Evolutionary conservation across 306 rosid species (phyloP), one percentile per base, ranked within the genome.

Genomic region (Rosa multiflora): DNA sequence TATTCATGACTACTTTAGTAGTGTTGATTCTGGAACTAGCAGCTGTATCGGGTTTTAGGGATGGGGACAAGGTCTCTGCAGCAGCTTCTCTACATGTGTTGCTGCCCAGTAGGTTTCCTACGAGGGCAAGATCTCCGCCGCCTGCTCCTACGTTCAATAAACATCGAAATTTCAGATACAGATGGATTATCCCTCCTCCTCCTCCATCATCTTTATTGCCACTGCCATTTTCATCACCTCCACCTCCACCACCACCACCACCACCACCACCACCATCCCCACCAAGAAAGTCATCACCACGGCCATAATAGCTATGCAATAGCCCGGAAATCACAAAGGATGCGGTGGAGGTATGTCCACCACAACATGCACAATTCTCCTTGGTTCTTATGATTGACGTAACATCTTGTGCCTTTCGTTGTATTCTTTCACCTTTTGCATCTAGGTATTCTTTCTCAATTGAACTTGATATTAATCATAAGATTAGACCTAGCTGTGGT

Each of bases 91-190:
- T 35, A 9, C 46, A 67, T 40, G 46, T 9, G 72, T 18, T 67
- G 47, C 72, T 39, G 48, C 48, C 49, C 8, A 40, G 10, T 37
- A 67, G 23, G 29, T 9, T 17, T 67, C 72, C 5, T 39, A 39
- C 7, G 70, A 64, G 46, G 70, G 43, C 21, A 64, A 64, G 70
- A 15, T 37, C 47, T 40, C 72, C 72, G 15, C 72, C 72, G 29
- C 72, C 72, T 37, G 49, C 72, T 18, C 72, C 48, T 9, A 1
- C 23, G 3, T 9, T 67, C 29, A 67, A 67, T 40, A 40, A 39
- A 67, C 72, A 39, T 37, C 29, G 48, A 67, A 8, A 67, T 20
- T 67, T 39, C 72, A 39, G 49, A 40, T 67, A 7, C 49, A 67
- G 48, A 67, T 40, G 48, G 72, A 29, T 32, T 26, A 18, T 37